phyloP scores from a whole-genome alignment of 805 yeast species.

The Grigorovia yakushimaensis region DNA sequence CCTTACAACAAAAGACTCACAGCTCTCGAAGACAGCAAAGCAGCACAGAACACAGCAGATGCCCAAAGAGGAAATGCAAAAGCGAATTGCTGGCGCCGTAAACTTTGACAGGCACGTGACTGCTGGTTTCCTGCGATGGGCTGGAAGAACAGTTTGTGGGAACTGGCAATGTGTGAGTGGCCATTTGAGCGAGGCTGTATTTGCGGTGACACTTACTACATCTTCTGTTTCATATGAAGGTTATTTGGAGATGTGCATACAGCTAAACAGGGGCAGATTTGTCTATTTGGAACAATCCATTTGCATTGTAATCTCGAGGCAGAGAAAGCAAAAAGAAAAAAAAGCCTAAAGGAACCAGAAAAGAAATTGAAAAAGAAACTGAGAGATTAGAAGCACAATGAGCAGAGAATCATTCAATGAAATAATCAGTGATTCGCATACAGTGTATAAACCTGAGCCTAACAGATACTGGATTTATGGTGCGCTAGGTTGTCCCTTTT shows the following conservation, averaged over 20 bases:
- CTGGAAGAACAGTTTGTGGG: too few species aligned
- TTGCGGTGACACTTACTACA: too few species aligned
- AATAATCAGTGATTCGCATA: slow-evolving; percentile 37
- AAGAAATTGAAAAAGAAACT: not conserved
- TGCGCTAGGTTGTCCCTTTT: slow-evolving; percentile 92
- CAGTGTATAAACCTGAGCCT: slow-evolving; percentile 61
- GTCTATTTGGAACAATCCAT: too few species aligned
- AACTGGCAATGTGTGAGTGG: too few species aligned
- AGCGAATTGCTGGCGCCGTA: not conserved
- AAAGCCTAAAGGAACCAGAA: not conserved
- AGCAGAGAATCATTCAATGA: slow-evolving; percentile 43
- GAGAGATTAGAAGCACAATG: not conserved
- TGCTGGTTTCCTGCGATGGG: not conserved
- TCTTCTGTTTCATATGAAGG: too few species aligned
- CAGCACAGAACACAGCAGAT: not conserved
- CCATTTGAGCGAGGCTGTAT: too few species aligned
- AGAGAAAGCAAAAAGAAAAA: not conserved
- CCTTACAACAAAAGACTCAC: too few species aligned
- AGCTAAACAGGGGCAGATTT: too few species aligned
- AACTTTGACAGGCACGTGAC: not conserved
- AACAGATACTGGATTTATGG: slow-evolving; percentile 81
- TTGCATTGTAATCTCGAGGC: too few species aligned
- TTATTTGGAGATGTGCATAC: too few species aligned
- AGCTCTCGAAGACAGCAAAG: not conserved
- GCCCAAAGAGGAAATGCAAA: not conserved